These are phyloP conservation scores for Arxiozyma heterogenica DNA, from an alignment of 1,139 yeast genomes.

Conservation along the genomic window DNA sequence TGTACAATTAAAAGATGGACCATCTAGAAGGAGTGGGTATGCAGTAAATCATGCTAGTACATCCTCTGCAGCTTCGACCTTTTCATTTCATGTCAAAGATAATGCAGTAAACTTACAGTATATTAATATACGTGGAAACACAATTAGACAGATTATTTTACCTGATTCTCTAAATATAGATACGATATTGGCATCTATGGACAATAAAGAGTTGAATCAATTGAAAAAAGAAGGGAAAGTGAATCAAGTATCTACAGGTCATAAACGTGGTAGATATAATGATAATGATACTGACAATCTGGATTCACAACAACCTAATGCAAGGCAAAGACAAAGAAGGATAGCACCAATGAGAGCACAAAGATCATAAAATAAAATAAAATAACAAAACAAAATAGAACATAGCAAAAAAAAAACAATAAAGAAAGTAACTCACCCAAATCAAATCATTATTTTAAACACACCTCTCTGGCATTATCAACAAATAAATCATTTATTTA, in stretches of 20 bases:
- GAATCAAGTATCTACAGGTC: constrained; percentile 13
- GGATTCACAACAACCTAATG: background rate
- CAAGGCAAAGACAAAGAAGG: constrained; percentile 1
- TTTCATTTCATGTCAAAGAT: background rate
- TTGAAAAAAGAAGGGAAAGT: constrained; percentile 25
- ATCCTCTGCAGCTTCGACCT: background rate
- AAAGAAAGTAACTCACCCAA: background rate
- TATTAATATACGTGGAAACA: constrained; percentile 84
- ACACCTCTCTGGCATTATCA: background rate
- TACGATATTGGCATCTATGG: constrained; percentile 45
- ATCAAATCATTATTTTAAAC: background rate
- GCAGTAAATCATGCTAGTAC: background rate
- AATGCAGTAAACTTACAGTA: constrained; percentile 42
- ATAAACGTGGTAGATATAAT: constrained; percentile 29
- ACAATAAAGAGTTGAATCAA: constrained; percentile 33
- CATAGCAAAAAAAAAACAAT: too few species aligned
- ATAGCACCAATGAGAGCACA: constrained; percentile 1
- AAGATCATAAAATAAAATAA: background rate
- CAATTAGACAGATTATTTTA: constrained; percentile 70
- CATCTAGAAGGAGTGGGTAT: background rate
- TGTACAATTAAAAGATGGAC: background rate
- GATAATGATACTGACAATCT: constrained; percentile 5
- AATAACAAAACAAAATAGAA: too few species aligned
- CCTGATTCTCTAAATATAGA: constrained; percentile 89
- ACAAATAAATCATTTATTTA: too few species aligned